Evolutionary conservation across 1,284 basidiomycete species (phyloP), one percentile per base, ranked within the genome.

Genomic region (Rhodofomes roseus): DNA sequence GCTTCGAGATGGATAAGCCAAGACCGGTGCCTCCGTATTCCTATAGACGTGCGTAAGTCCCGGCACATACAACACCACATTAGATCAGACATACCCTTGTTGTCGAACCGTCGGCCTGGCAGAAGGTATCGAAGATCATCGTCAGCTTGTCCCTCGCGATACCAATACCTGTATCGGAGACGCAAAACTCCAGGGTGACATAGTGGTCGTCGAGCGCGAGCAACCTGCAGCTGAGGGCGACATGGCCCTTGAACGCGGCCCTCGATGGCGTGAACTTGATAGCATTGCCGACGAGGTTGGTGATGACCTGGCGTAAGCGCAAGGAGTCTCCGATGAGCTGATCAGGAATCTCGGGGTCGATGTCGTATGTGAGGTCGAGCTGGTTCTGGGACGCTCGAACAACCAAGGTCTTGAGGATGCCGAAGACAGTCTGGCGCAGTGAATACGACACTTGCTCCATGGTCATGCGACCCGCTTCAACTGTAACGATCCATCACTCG

Each of bases 371-470:
- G 57, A 99, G 83, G 74, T 98, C 96, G 62, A 99, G 82, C 72
- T 97, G 96, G 77, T 96, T 97, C 75, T 99, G 96, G 6, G 96
- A 94, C 0, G 97, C 97, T 58, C 96, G 95, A 52, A 98, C 96
- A 68, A 98, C 96, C 52, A 99, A 85, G 1, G 96, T 98, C 80
- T 99, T 99, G 73, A 99, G 86, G 57, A 99, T 97, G 39, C 94
- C 94, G 71, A 98, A 99, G 55, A 98, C 94, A 9, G 95, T 97
- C 66, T 96, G 90, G 34, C 97, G 92, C 34, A 98, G 83, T n/a
- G 96, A 98, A 78, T 96, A 99, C 0, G 96, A 93, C 39, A 98
- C 96, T 61, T 96, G 92, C 74, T 99, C 97, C 88, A 99, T 98
- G 3, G 95, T 98, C 97, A 99, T 99, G 22, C 97, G 89, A 61